These are phyloP conservation scores for Fraxinus platypoda DNA, from an alignment of 305 asterid genomes.

Conservation along the genomic window DNA sequence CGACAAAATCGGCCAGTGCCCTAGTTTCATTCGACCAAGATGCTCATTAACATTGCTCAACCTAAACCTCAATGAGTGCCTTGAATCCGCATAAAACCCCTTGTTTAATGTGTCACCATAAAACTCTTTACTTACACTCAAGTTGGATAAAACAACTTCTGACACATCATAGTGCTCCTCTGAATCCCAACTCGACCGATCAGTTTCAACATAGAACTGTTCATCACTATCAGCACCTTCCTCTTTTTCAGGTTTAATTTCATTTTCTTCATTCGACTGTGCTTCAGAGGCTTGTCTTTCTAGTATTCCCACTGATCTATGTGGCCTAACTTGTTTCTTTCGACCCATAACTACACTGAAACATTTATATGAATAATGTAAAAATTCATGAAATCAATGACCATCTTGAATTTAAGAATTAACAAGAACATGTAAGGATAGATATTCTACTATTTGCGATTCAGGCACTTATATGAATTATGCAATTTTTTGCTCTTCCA, in stretches of 20 bases:
- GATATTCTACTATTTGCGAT: background rate
- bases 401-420: background rate
- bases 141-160: slow-evolving; percentile 63
- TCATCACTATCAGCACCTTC: slow-evolving; percentile 28
- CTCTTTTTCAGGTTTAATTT: slow-evolving; percentile 22
- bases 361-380: background rate
- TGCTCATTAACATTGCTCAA: slow-evolving; percentile 54
- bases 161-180: slow-evolving; percentile 75
- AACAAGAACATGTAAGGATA: background rate
- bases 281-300: slow-evolving; percentile 36
- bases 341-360: slow-evolving; percentile 63
- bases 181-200: slow-evolving; percentile 52
- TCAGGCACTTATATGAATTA: background rate
- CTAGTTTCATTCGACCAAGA: slow-evolving; percentile 72
- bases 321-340: slow-evolving; percentile 77
- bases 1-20: slow-evolving; percentile 87
- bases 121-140: slow-evolving; percentile 54
- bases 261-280: slow-evolving; percentile 27
- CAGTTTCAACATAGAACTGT: slow-evolving; percentile 63
- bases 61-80: slow-evolving; percentile 62
- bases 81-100: slow-evolving; percentile 47
- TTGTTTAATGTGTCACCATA: slow-evolving; percentile 42
- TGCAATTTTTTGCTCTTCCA: background rate
- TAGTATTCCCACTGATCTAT: slow-evolving; percentile 50
- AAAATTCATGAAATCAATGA: background rate